Percentiles rank a stretch among this genome's conserved stretches.
phyloP scores from a whole-genome alignment of 1,284 basidiomycete species.

The Apiotrichum sp. region DNA sequence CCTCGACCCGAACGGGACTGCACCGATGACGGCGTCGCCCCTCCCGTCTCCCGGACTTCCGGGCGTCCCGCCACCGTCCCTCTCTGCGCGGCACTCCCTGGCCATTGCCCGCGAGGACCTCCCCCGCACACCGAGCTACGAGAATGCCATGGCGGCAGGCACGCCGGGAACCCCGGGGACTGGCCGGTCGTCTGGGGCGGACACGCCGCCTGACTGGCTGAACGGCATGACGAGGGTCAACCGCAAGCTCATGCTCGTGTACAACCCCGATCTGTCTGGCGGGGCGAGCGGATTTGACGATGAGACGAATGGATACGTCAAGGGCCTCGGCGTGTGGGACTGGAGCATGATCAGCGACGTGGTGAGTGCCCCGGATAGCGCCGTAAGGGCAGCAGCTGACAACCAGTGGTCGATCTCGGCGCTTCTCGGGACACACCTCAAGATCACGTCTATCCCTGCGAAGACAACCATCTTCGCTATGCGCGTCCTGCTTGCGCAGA shows the following conservation, averaged over 20 bases:
- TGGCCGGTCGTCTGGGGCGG: not conserved
- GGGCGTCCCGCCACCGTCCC: not conserved
- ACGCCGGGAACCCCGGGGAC: not conserved
- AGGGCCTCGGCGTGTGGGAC: constrained; percentile 18
- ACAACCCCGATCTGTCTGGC: constrained; percentile 21
- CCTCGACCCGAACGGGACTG: constrained; percentile 5
- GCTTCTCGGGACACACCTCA: constrained; percentile 9
- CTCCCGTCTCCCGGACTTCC: not conserved
- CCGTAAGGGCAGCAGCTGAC: not conserved
- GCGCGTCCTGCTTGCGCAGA: constrained; percentile 19
- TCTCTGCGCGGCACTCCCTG: constrained; percentile 1
- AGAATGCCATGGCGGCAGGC: not conserved
- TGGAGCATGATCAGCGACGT: constrained; percentile 16
- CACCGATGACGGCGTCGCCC: not conserved
- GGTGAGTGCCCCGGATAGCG: constrained; percentile 5
- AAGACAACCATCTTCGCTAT: constrained; percentile 16
- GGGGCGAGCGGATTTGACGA: constrained; percentile 19
- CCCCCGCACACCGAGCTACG: constrained; percentile 2
- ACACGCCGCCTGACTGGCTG: constrained; percentile 3
- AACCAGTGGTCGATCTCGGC: constrained; percentile 21
- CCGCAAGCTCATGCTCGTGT: constrained; percentile 8
- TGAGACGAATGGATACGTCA: constrained; percentile 7
- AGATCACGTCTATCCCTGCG: constrained; percentile 8
- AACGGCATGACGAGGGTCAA: not conserved
- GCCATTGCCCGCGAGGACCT: constrained; percentile 4